Conservation (phyloP, 805 yeast species). For the Candida suzukii region DNA sequence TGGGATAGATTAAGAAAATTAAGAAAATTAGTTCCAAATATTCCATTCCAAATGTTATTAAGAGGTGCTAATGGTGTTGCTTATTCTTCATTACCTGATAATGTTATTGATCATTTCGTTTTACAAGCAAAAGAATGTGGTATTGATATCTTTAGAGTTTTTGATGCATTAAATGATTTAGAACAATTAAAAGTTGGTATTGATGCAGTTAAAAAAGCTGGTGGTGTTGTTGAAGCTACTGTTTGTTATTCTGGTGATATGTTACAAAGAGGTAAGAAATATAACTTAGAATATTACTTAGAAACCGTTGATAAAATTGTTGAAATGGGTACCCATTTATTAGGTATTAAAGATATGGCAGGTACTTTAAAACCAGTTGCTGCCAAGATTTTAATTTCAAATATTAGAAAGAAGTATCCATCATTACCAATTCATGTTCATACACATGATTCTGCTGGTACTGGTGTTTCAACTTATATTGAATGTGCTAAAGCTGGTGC, state of each 20-base stretch:
- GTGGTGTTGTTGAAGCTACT: slow-evolving; percentile 98
- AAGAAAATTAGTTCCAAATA: slow-evolving; percentile 89
- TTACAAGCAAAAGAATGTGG: slow-evolving; percentile 92
- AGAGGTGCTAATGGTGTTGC: slow-evolving; percentile 99
- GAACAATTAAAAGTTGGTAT: slow-evolving; percentile 97
- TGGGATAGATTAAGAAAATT: slow-evolving; percentile 92
- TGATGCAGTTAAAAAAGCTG: slow-evolving; percentile 95
- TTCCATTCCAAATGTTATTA: slow-evolving; percentile 98
- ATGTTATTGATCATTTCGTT: slow-evolving; percentile 96
- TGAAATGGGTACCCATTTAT: slow-evolving; percentile 88
- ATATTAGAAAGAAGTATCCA: slow-evolving; percentile 82
- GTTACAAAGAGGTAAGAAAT: slow-evolving; percentile 93
- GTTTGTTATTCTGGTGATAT: slow-evolving; percentile 98
- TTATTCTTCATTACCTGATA: slow-evolving; percentile 95
- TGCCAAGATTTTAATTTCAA: slow-evolving; percentile 71
- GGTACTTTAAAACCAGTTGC: slow-evolving; percentile 97
- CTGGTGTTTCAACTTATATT: slow-evolving; percentile 95
- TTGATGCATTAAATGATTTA: slow-evolving; percentile 93
- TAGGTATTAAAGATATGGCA: slow-evolving; percentile 99
- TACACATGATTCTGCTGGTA: slow-evolving; percentile 99
- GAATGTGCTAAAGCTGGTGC: slow-evolving; percentile 96
- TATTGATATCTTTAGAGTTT: slow-evolving; percentile 95
- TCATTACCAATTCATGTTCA: slow-evolving; percentile 96
- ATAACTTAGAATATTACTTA: slow-evolving; percentile 86
- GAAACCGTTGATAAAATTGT: slow-evolving; percentile 78